phyloP scores from a whole-genome alignment of 371 early-diverging fungal species.

The Rhizopus delemar region DNA sequence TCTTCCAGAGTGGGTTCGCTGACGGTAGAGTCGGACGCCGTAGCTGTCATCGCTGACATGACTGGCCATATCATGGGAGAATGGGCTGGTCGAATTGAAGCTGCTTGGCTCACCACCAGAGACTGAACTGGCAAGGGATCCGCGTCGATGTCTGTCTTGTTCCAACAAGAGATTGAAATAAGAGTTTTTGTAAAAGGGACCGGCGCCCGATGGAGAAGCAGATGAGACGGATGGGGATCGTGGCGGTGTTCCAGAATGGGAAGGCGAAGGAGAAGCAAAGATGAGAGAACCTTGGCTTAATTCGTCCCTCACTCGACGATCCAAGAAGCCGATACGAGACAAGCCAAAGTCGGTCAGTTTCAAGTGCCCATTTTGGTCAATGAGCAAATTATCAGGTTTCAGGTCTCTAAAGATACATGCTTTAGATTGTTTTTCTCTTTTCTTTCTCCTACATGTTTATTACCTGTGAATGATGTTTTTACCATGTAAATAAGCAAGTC shows the following conservation, averaged over 20 bases:
- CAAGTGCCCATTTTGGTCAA: constrained; percentile 88
- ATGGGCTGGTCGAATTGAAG: neutral
- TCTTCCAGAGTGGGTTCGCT: constrained; percentile 21
- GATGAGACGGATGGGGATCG: constrained; percentile 20
- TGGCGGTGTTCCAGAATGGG: constrained; percentile 46
- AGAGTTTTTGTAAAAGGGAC: constrained; percentile 34
- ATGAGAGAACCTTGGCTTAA: constrained; percentile 39
- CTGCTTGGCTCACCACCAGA: constrained; percentile 18
- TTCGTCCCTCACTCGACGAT: constrained; percentile 73
- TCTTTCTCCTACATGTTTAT: neutral
- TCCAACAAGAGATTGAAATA: constrained; percentile 38
- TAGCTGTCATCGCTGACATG: constrained; percentile 4
- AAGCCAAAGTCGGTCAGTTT: constrained; percentile 96
- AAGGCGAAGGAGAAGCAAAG: constrained; percentile 49
- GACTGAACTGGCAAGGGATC: constrained; percentile 28
- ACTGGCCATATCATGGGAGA: neutral
- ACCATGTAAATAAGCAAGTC: constrained; percentile 89
- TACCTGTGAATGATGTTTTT: constrained; percentile 86
- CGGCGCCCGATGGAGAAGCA: constrained; percentile 18
- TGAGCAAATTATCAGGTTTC: constrained; percentile 90
- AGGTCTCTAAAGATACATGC: constrained; percentile 61
- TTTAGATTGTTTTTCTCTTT: neutral
- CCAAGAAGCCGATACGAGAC: constrained; percentile 84
- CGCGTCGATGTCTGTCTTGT: constrained; percentile 35
- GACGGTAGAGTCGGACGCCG: constrained; percentile 7